Percentiles rank a stretch among this genome's conserved stretches.
Evolutionary conservation across 78 protist species (phyloP).

Genomic region (Dictyostelium firmibasis): DNA sequence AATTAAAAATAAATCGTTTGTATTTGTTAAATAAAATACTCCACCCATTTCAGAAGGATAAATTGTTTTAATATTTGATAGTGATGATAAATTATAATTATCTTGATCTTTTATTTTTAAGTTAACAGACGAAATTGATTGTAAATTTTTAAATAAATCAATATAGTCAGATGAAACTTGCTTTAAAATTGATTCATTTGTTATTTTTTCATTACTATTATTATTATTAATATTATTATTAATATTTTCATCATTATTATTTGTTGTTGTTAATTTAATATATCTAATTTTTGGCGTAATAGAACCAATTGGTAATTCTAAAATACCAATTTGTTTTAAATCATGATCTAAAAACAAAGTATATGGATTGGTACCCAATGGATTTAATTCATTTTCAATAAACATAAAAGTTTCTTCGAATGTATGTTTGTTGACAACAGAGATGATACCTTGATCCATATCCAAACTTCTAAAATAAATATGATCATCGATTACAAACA

Average conservation of each 20-base stretch:
- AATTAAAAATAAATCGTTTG: slow-evolving; percentile 19
- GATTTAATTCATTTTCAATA: not conserved
- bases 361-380: slow-evolving; percentile 39
- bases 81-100: not conserved
- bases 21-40: not conserved
- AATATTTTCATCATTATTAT: not conserved
- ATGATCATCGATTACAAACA: slow-evolving; percentile 8
- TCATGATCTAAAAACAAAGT: not conserved
- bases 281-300: slow-evolving; percentile 14
- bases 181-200: not conserved
- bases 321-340: slow-evolving; percentile 2
- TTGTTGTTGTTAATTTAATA: not conserved
- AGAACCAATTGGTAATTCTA: slow-evolving; percentile 5
- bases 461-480: slow-evolving; percentile 38
- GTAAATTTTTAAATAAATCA: not conserved
- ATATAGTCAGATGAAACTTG: not conserved
- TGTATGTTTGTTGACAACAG: not conserved
- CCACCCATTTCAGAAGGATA: slow-evolving; percentile 5
- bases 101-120: not conserved
- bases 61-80: not conserved
- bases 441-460: slow-evolving; percentile 21
- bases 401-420: slow-evolving; percentile 20
- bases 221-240: not conserved
- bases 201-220: not conserved
- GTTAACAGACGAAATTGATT: not conserved